Percentiles rank a stretch among this genome's conserved stretches.
phyloP scores from a whole-genome alignment of 257 asterid species.

The Vinca minor region DNA sequence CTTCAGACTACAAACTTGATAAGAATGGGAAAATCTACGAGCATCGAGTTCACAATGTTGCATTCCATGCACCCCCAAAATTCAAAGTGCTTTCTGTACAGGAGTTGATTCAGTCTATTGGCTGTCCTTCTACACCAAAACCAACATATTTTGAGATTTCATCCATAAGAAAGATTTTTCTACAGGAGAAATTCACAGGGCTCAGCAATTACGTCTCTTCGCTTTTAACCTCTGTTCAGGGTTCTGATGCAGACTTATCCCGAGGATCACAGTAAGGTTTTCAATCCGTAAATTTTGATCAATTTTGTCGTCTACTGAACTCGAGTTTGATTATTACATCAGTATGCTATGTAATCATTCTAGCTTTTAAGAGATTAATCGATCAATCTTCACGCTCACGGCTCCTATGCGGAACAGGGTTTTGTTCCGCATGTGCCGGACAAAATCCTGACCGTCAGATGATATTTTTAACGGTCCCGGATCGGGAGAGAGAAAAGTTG shows the following conservation, averaged over 20 bases:
- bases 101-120: conserved; percentile 54
- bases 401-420: too few relatives aligned
- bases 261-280: conserved; percentile 11
- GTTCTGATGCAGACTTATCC: conserved; percentile 28
- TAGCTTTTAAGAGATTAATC: too few relatives aligned
- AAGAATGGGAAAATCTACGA: conserved; percentile 89
- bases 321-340: not conserved
- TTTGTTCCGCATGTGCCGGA: too few relatives aligned
- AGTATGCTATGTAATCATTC: too few relatives aligned
- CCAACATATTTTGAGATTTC: conserved; percentile 72
- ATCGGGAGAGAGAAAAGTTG: too few relatives aligned
- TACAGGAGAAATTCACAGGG: conserved; percentile 29
- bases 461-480: too few relatives aligned
- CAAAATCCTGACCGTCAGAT: too few relatives aligned
- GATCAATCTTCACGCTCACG: too few relatives aligned
- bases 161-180: conserved; percentile 23
- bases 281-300: conserved; percentile 17
- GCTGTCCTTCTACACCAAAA: conserved; percentile 81
- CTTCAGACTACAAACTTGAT: conserved; percentile 96
- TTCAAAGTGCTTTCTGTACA: conserved; percentile 56
- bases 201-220: conserved; percentile 38
- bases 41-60: conserved; percentile 92
- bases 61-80: conserved; percentile 65
- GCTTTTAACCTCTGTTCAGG: conserved; percentile 23
- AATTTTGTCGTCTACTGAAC: conserved; percentile 5